These are phyloP conservation scores for Vitis amurensis DNA, from an alignment of 164 flowering plant genomes.

Conservation along the genomic window DNA sequence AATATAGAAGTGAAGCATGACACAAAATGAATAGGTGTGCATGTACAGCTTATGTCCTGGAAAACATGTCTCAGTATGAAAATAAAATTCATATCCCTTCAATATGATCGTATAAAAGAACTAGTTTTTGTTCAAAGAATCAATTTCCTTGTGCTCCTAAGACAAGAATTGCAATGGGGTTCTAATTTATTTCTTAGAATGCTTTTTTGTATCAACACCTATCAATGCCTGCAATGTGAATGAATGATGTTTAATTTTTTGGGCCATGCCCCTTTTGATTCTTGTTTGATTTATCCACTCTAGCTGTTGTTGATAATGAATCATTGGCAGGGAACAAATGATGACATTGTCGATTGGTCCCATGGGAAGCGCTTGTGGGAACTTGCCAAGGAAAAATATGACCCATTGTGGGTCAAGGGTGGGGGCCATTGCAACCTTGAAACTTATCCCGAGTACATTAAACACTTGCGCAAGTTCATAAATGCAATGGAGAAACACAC, in stretches of 20 bases:
- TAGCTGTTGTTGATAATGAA: slow-evolving; percentile 8
- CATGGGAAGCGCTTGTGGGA: slow-evolving; percentile 97
- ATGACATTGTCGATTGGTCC: slow-evolving; percentile 89
- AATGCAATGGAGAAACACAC: slow-evolving; percentile 88
- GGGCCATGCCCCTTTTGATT: neutral
- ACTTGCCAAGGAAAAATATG: slow-evolving; percentile 89
- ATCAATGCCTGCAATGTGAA: too few species aligned
- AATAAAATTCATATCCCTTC: too few species aligned
- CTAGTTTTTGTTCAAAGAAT: too few species aligned
- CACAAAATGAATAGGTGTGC: too few species aligned
- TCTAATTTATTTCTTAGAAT: neutral
- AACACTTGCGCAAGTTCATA: slow-evolving; percentile 83
- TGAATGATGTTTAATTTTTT: too few species aligned
- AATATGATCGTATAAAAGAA: too few species aligned
- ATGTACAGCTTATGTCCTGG: too few species aligned
- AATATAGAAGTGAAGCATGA: too few species aligned
- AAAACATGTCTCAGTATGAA: too few species aligned
- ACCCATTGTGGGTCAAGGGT: slow-evolving; percentile 93
- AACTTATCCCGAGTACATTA: slow-evolving; percentile 92
- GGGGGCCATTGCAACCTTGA: slow-evolving; percentile 99
- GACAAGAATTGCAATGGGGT: neutral
- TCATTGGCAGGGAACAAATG: slow-evolving; percentile 77
- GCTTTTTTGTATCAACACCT: neutral
- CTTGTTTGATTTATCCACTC: slow-evolving; percentile 1
- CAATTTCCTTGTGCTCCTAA: too few species aligned